These are phyloP conservation scores for Orbilia ellipsospora DNA, from an alignment of 2,329 filamentous ascomycete species.

Conservation along the genomic window DNA sequence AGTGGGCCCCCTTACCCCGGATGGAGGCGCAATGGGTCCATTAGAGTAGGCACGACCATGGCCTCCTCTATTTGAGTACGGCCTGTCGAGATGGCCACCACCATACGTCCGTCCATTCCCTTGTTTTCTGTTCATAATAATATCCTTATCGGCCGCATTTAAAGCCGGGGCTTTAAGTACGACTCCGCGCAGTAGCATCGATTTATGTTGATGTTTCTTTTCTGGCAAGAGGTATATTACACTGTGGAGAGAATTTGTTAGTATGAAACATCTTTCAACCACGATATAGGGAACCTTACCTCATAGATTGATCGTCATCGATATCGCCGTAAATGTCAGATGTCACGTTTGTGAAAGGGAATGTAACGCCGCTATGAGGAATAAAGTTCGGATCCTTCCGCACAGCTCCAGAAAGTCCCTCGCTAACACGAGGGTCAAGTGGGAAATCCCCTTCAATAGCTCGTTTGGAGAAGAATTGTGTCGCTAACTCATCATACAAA, in stretches of 20 bases:
- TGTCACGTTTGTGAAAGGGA: constrained; percentile 75
- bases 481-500: constrained; percentile 84
- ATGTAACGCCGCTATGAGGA: constrained; percentile 82
- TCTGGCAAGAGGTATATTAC: constrained; percentile 87
- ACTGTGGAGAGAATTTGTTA: constrained; percentile 65
- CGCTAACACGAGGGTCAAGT: constrained; percentile 78
- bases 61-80: constrained; percentile 55
- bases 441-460: constrained; percentile 74
- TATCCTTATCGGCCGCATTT: constrained; percentile 78
- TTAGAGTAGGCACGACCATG: constrained; percentile 63
- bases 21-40: constrained; percentile 64
- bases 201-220: constrained; percentile 81
- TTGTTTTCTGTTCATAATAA: constrained; percentile 73
- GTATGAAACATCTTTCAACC: constrained; percentile 14
- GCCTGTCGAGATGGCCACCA: constrained; percentile 63
- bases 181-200: constrained; percentile 88
- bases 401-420: constrained; percentile 81
- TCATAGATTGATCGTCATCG: constrained; percentile 87
- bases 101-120: constrained; percentile 76
- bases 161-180: constrained; percentile 78
- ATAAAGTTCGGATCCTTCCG: constrained; percentile 86
- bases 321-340: constrained; percentile 74
- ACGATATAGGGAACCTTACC: constrained; percentile 67
- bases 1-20: constrained; percentile 52
- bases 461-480: constrained; percentile 92